phyloP scores from a whole-genome alignment of 1,284 basidiomycete genomes.

The Sporisorium sorghi region DNA sequence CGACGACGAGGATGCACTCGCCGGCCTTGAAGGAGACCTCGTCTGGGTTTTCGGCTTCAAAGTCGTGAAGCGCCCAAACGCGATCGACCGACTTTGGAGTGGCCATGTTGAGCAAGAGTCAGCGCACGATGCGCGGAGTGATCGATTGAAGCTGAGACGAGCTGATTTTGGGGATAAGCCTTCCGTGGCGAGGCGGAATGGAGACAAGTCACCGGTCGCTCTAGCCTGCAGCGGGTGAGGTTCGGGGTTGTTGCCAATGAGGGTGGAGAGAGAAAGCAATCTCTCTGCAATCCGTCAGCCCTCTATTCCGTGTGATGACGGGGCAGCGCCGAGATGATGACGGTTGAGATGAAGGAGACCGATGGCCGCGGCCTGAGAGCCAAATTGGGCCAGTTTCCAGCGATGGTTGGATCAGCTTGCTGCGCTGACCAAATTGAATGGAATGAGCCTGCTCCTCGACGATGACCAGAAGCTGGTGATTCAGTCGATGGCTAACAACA shows the following conservation, averaged over 20 bases:
- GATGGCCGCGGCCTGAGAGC: neutral
- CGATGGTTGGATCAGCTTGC: neutral
- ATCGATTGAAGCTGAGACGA: neutral
- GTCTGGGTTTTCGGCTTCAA: conserved; percentile 90
- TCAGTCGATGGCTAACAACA: neutral
- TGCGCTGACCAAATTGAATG: neutral
- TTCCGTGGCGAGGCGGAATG: neutral
- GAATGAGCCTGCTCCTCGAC: neutral
- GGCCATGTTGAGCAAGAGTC: conserved; percentile 29
- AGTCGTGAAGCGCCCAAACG: conserved; percentile 79
- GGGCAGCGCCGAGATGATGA: neutral
- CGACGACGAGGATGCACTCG: conserved; percentile 87
- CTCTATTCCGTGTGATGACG: neutral
- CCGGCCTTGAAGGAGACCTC: conserved; percentile 88
- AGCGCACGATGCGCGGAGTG: neutral
- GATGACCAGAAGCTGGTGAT: neutral
- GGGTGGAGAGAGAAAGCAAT: neutral
- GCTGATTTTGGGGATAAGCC: neutral
- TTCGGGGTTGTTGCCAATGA: neutral
- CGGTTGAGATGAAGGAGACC: neutral
- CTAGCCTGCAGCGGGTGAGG: neutral
- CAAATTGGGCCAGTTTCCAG: neutral
- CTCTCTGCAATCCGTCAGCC: neutral
- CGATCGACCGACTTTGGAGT: conserved; percentile 53
- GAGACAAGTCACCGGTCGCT: neutral